Evolutionary conservation across 176 grass and related monocot genomes (phyloP), one percentile per base, ranked within the genome.

Genomic region (Carex pumila): DNA sequence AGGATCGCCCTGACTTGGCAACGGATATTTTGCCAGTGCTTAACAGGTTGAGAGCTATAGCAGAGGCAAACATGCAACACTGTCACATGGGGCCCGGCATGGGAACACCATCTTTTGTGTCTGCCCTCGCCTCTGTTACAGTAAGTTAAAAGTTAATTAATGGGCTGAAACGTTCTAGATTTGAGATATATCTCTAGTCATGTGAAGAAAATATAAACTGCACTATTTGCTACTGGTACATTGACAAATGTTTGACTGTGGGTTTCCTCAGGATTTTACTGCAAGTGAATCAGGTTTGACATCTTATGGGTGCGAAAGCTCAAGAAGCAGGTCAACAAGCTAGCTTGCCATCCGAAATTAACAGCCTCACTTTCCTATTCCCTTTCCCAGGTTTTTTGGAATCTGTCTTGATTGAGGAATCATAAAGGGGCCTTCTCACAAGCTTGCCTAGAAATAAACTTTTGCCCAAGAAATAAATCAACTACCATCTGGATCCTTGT

Each of bases 1-100:
- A 81, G 8, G 88, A 90, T 59, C 60, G 88, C 36, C 88, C 88
- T 7, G 88, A 90, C 50, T 79, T 90, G 15, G 88, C 61, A 2
- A 84, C 36, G 12, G 65, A 84, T 2, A 39, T 90, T 59, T 65
- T 90, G 80, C 88, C 85, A n/a, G 85, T 84, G 81, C 80, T 90
- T 12, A 43, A 84, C 7, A 84, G 85, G 21, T 19, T 90, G 80
- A 86, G 85, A 80, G 85, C 49, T 17, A 7, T 87, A 39, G 85
- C 30, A 6, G 85, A 83, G 72, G 53, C 21, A n/a, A 66, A 79
- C 17, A 71, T 71, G 71, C 68, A 56, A 17, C 43, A 53, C 2
- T 66, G 41, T 54, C 59, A 18, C 64, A 43, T 82, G 85, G 50
- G 63, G 54, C 2, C 45, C 31, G 17, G 39, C 7, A 43, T 37